phyloP scores from a whole-genome alignment of 2,329 filamentous ascomycete genomes.

The Monilinia fructigena region DNA sequence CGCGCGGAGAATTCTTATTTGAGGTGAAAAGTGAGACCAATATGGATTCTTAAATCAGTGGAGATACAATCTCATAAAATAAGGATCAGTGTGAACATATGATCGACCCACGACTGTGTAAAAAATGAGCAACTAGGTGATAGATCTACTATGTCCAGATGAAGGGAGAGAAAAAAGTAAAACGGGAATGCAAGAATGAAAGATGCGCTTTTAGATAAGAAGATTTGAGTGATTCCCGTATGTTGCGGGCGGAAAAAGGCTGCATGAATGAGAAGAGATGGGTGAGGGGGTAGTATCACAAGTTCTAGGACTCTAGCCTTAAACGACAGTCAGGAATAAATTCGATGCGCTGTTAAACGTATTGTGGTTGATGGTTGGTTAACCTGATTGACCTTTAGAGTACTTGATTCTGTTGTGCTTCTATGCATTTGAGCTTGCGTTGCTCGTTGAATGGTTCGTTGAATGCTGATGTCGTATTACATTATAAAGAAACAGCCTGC shows the following conservation, averaged over 20 bases:
- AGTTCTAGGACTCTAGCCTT: slow-evolving; percentile 11
- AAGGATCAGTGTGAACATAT: slow-evolving; percentile 1
- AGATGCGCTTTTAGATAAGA: slow-evolving; percentile 19
- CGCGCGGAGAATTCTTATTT: not conserved
- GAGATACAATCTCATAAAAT: slow-evolving; percentile 6
- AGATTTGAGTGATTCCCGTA: not conserved
- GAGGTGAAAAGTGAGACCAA: not conserved
- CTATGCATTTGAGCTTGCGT: slow-evolving; percentile 15
- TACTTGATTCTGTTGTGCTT: slow-evolving; percentile 13
- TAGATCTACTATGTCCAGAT: slow-evolving; percentile 9
- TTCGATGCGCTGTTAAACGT: slow-evolving; percentile 15
- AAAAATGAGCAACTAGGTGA: slow-evolving; percentile 18
- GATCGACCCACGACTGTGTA: slow-evolving; percentile 6
- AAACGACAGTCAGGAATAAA: not conserved
- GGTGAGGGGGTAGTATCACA: slow-evolving; percentile 11
- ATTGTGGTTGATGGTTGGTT: slow-evolving; percentile 8
- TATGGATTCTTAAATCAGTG: slow-evolving; percentile 6
- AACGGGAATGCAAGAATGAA: slow-evolving; percentile 1
- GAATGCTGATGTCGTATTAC: slow-evolving; percentile 15
- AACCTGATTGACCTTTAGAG: not conserved
- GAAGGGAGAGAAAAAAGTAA: not conserved
- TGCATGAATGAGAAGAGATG: slow-evolving; percentile 2
- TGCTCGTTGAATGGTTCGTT: slow-evolving; percentile 17
- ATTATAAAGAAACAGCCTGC: not conserved
- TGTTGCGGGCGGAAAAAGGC: not conserved